Percentiles rank a stretch among this genome's conserved stretches.
phyloP scores from a whole-genome alignment of 2,329 filamentous ascomycete genomes.

The Aspergillus hiratsukae region DNA sequence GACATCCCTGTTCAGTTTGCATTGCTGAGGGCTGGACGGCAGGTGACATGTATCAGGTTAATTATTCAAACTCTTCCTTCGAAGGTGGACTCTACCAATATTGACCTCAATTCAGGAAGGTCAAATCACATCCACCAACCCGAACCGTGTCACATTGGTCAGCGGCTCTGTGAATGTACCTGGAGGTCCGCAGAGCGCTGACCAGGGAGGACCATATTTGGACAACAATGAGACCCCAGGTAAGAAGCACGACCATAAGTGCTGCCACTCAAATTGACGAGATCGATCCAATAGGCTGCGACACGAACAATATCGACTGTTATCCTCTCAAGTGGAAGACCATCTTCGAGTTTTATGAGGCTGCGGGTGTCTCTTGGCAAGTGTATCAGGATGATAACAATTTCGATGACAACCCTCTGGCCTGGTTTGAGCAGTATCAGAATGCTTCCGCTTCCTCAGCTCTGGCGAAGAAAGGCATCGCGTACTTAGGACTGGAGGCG shows the following conservation, averaged over 20 bases:
- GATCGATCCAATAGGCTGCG: constrained; percentile 34
- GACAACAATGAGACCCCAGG: constrained; percentile 50
- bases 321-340: constrained; percentile 54
- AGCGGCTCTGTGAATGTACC: constrained; percentile 51
- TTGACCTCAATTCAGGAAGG: constrained; percentile 34
- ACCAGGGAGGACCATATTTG: constrained; percentile 46
- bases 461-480: constrained; percentile 45
- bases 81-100: background rate
- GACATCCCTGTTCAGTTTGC: constrained; percentile 54
- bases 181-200: constrained; percentile 40
- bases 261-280: background rate
- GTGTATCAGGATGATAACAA: constrained; percentile 50
- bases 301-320: constrained; percentile 44
- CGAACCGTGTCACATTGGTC: constrained; percentile 50
- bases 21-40: constrained; percentile 53
- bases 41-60: constrained; percentile 55
- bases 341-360: constrained; percentile 47
- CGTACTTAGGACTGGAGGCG: constrained; percentile 44
- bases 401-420: constrained; percentile 52
- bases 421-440: constrained; percentile 53
- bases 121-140: constrained; percentile 50
- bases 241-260: constrained; percentile 10
- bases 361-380: constrained; percentile 48
- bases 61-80: background rate
- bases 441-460: constrained; percentile 38